Base-by-base conservation (phyloP, 306 rosid species). In the Luffa acutangula region DNA sequence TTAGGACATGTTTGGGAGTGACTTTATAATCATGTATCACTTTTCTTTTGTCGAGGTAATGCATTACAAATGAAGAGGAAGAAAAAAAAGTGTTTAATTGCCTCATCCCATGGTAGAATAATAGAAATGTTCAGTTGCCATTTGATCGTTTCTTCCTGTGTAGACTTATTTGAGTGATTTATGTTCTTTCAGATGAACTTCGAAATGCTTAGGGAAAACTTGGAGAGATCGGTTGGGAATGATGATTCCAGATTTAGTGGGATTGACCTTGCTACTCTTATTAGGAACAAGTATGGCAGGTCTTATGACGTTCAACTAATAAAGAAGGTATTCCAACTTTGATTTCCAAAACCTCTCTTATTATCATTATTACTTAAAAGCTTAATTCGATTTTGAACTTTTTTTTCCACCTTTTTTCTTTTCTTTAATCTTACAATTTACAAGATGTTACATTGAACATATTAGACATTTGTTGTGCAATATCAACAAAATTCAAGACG, bases 301-400 rank as follows among this genome's bases (percentile, higher is more conserved):
- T 95, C 98, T 62, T 95, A 94, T 51, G 98, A 95, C 80, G 98
- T 95, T 79, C 97, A 88, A 56, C 87, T 95, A 52, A 92, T 95
- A 79, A 95, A 95, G 87, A 92, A 95, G 98, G 98, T 95, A 63
- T 58, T 62, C 9, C 9, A 49, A 11, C 33, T 65, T 49, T 9
- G 2, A 36, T 33, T 36, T 31, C 37, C 36, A 5, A 64, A 64
- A 9, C 36, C 41, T 2, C 62, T 56, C 11, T 59, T 59, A 59
- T 10, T 21, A 60, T 8, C 5, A 10, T 2, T 51, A 51, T 51
- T 20, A 9, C 12, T 1, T 57, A 17, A 6, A 57, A n/a, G 20
- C 1, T n/a, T 11, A 20, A 56, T 56, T n/a, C 62, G 7, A 56
- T 56, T 56, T n/a, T 57, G 11, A 20, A 57, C 7, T 15, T 15